These are phyloP conservation scores for Volvariella surrecta DNA, from an alignment of 1,284 basidiomycete genomes.

Conservation along the genomic window DNA sequence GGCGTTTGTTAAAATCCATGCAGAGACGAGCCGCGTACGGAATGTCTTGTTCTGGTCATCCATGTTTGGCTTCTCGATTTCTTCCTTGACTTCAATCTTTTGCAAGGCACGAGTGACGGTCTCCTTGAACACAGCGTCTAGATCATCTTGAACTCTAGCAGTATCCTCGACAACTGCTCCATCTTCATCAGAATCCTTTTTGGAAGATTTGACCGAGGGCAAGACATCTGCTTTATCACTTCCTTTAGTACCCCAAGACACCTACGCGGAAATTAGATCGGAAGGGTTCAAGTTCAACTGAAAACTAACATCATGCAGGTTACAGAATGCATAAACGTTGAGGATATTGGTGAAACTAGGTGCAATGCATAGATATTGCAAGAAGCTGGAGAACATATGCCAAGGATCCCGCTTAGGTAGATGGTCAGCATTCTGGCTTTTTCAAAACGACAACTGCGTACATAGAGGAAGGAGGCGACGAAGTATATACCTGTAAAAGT, in stretches of 20 bases:
- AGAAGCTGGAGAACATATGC: slow-evolving; percentile 97
- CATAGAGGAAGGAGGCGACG: slow-evolving; percentile 83
- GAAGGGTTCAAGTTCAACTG: slow-evolving; percentile 1
- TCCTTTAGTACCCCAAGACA: slow-evolving; percentile 93
- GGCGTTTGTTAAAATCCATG: slow-evolving; percentile 85
- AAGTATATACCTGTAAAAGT: slow-evolving; percentile 62
- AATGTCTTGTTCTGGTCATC: slow-evolving; percentile 93
- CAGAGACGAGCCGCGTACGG: slow-evolving; percentile 80
- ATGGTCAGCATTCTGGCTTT: slow-evolving; percentile 6
- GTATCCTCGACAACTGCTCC: slow-evolving; percentile 78
- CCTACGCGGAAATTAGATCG: slow-evolving; percentile 28
- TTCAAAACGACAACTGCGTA: slow-evolving; percentile 30
- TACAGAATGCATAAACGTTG: slow-evolving; percentile 96
- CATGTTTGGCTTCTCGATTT: slow-evolving; percentile 74
- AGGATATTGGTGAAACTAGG: slow-evolving; percentile 92
- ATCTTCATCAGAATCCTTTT: slow-evolving; percentile 64
- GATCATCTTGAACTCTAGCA: slow-evolving; percentile 75
- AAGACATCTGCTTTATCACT: slow-evolving; percentile 92
- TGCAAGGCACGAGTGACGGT: slow-evolving; percentile 91
- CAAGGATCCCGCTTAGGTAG: slow-evolving; percentile 78
- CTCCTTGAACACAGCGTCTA: slow-evolving; percentile 90
- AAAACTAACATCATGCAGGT: slow-evolving; percentile 73
- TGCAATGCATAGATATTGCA: slow-evolving; percentile 86
- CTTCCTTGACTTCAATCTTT: slow-evolving; percentile 67
- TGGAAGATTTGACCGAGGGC: slow-evolving; percentile 85